Evolutionary conservation across 768 basidiomycete genomes (phyloP), one percentile per base, ranked within the genome.

Genomic region (Lactarius sp.): DNA sequence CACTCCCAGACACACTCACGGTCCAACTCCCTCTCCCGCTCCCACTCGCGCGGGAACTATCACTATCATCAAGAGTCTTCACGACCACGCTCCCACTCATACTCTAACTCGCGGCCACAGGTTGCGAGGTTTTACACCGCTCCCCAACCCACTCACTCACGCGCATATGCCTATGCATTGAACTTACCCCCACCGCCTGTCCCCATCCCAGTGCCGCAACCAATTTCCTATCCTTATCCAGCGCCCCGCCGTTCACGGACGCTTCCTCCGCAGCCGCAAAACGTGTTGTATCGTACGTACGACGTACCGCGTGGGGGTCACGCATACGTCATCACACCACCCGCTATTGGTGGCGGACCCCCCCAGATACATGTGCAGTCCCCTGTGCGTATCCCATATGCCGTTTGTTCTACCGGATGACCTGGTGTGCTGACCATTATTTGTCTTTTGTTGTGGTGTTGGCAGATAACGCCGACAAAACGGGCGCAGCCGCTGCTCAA

Each of bases 111-210:
- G 18, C 54, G 64, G 2, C 59, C 63, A 8, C 57, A 60, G n/a
- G 16, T 36, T 4, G 3, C 56, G 20, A 65, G 51, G 18, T 22
- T 56, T 3, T 47, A 67, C 42, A 13, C 56, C 13, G 18, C n/a
- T 27, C 12, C n/a, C 14, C 66, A 55, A 18, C 64, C 66, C 36
- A 6, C 27, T 2, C 64, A 62, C 53, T 67, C 66, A 22, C 66
- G 66, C 56, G 36, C 66, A 6, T 67, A 67, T 34, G 53, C 64
- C 1, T 67, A 67, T n/a, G 66, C 66, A 18, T 2, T 66, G 37
- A 22, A 55, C 7, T 22, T 34, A 16, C 47, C 36, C 42, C 61
- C 49, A 16, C 60, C 33, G 27, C 64, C 55, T 8, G n/a, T 3
- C 4, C 62, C 65, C 47, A 22, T 58, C 27, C 64, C 60, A 2